Base-by-base conservation (phyloP, 352 stramenopile genomes). In the Pythium periplocum region DNA sequence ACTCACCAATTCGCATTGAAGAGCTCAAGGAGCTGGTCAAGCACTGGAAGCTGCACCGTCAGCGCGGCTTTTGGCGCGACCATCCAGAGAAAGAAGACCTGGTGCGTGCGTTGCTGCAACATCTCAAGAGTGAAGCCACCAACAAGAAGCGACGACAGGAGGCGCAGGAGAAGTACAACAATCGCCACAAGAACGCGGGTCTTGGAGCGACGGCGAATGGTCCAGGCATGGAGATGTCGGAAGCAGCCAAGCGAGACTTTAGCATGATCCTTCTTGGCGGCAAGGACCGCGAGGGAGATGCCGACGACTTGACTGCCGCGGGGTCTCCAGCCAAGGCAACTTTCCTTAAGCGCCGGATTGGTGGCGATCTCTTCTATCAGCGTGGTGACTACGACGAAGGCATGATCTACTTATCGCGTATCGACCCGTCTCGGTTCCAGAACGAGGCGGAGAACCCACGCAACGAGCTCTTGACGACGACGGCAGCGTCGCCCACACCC, bases 1-100 rank as follows among this genome's bases (percentile, higher is more conserved):
- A 93, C 71, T 93, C 82, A 43, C 83, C 78, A 31, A 95, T 93
- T 63, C 78, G 80, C 41, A 62, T 91, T 30, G 86, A 96, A 44
- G 85, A 96, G 68, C 78, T 96, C 42, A 96, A 96, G 62, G 90
- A 96, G 56, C 71, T 96, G 7, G 86, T 96, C 10, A 91, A 95
- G 54, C 79, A 93, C 64, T 96, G 87, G 85, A 95, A 96, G 61
- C 71, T 96, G 4, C 87, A 96, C 49, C 78, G 75, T 5, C 82
- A 96, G 61, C 85, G 86, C 6, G 83, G 86, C 10, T 96, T 96
- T 58, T 96, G 85, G 87, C 85, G 85, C 30, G 86, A 94, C 57
- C 83, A 96, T 51, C 83, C 84, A 3, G 79, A 94, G 59, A 95
- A 95, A 65, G 86, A 96, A 45, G 85, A 96, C 53, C 78, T 96